Base-by-base conservation (phyloP, 306 rosid species). In the Oxytropis ochrocephala region DNA sequence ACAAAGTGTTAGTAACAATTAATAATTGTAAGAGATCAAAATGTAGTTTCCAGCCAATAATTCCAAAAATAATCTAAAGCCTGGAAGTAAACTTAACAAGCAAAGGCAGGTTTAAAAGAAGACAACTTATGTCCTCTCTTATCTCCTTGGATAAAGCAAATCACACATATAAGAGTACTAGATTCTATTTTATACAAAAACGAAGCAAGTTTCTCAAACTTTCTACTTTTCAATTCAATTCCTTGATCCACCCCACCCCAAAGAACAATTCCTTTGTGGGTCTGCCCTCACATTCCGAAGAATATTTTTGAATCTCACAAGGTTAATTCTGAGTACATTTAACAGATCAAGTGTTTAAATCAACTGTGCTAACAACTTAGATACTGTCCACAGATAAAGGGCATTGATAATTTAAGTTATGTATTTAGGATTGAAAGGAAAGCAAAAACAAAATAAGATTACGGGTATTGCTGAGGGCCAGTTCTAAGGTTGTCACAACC, bases 391-490 rank as follows among this genome's bases (percentile, higher is more conserved):
- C 12, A 46, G 46, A 24, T 19, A 59, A 38, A 62, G n/a, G 53
- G 32, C 11, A 55, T 30, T 73, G 11, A 51, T 39, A 36, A 39
- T 27, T 21, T 4, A 36, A 48, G 52, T 72, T 48, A 27, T 18
- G 7, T 36, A 29, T 5, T 33, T 32, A 43, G 36, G 19, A 48
- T 43, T 52, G 49, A 13, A 8, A 29, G 65, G 24, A 46, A 17
- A 69, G 27, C 54, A 61, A 65, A 77, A 47, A 47, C 33, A 33
- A 54, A 66, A 56, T 8, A 60, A 46, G 79, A 59, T 78, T 49
- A 78, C 76, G 79, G 27, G 72, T 69, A 64, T 50, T 58, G 64
- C 35, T n/a, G 18, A 63, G 35, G 66, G 53, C 57, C 8, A 62
- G 49, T 33, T 29, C 52, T 17, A 56, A 11, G n/a, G n/a, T n/a